Conservation (phyloP, 176 grass and related monocot genomes). For the Triticum turgidum region DNA sequence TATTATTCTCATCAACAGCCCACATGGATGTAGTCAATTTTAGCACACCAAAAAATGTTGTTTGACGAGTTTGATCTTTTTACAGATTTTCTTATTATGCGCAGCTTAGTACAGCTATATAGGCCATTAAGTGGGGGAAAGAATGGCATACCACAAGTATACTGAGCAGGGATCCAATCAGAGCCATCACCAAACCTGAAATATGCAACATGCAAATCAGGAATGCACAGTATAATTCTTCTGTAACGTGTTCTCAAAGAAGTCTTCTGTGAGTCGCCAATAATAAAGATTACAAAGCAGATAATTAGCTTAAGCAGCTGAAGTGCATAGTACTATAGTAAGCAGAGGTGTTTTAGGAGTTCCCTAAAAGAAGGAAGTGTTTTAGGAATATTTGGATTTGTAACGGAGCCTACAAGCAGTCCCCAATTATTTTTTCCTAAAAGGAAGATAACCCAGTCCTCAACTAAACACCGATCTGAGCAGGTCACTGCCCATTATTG, state of each 20-base stretch:
- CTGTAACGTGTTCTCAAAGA: too few species aligned
- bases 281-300: neutral
- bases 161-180: slow-evolving; percentile 91
- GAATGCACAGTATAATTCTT: slow-evolving; percentile 13
- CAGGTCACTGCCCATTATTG: neutral
- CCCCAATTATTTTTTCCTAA: too few species aligned
- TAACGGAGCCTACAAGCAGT: neutral
- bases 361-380: neutral
- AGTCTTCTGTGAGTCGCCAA: neutral
- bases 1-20: neutral
- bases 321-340: neutral
- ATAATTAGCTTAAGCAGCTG: neutral
- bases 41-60: neutral
- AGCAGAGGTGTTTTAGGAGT: neutral
- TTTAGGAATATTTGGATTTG: neutral
- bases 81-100: too few species aligned
- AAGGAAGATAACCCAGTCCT: neutral
- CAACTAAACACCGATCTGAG: neutral
- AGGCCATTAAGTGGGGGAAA: neutral
- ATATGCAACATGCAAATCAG: slow-evolving; percentile 22
- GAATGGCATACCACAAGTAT: slow-evolving; percentile 80
- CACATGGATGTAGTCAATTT: neutral
- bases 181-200: slow-evolving; percentile 93
- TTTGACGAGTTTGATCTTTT: neutral
- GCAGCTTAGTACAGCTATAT: neutral